phyloP scores from a whole-genome alignment of 306 rosid species.

The Castanospermum australe region DNA sequence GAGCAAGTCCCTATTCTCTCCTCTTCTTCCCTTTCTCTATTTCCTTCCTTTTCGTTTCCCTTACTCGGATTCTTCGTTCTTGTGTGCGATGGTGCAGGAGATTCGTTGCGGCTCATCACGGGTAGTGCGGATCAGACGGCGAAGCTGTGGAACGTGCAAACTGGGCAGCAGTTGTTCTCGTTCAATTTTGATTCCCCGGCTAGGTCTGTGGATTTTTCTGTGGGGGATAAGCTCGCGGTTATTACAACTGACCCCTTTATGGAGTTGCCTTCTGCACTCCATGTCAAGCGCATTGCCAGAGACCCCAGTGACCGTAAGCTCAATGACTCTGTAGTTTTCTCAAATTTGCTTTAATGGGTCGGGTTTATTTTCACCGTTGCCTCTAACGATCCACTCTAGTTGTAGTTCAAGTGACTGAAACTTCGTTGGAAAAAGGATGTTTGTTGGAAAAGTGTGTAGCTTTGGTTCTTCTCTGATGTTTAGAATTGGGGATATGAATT shows the following conservation, averaged over 20 bases:
- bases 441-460: no score
- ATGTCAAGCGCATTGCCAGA: constrained; percentile 62
- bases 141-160: constrained; percentile 76
- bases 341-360: neutral
- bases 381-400: neutral
- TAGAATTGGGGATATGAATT: neutral
- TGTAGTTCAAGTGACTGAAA: neutral
- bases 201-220: constrained; percentile 66
- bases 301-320: constrained; percentile 63
- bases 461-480: neutral
- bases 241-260: constrained; percentile 78
- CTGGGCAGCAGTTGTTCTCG: constrained; percentile 72
- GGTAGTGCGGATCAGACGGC: constrained; percentile 88
- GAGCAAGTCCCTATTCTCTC: constrained; percentile 29
- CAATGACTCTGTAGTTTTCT: neutral
- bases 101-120: constrained; percentile 65
- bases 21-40: neutral
- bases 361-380: neutral
- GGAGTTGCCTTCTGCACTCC: constrained; percentile 73
- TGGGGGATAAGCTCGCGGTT: constrained; percentile 67
- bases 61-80: no score
- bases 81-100: constrained; percentile 45
- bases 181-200: constrained; percentile 78
- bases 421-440: neutral
- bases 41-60: no score